phyloP scores from a whole-genome alignment of 208 protist genomes.

The Leishmania amazonensis region DNA sequence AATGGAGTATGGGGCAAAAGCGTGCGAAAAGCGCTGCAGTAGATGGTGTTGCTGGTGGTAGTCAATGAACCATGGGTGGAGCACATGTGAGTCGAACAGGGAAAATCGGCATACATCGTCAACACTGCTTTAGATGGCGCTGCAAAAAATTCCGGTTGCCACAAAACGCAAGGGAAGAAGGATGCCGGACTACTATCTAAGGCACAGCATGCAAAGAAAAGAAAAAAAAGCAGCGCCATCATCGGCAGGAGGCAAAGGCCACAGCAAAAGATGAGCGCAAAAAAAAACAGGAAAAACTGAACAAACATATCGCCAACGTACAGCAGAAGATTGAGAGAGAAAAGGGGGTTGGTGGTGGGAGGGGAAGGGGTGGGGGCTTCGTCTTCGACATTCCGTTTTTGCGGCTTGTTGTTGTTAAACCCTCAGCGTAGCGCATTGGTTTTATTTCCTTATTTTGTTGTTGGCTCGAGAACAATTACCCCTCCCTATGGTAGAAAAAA shows the following conservation, averaged over 20 bases:
- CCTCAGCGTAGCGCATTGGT: background rate
- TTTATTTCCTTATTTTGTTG: background rate
- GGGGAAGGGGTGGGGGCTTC: background rate
- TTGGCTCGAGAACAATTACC: background rate
- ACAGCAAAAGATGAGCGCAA: background rate
- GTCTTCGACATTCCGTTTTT: background rate
- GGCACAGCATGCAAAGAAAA: background rate
- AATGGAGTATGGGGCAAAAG: background rate
- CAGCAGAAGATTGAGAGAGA: background rate
- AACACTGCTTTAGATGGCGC: background rate
- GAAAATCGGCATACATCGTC: background rate
- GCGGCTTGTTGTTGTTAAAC: background rate
- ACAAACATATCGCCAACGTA: background rate
- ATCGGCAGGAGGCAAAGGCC: background rate
- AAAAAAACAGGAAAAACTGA: background rate
- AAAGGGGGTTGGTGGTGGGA: too few species aligned
- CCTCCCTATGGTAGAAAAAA: background rate
- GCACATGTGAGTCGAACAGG: background rate
- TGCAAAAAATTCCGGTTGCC: background rate
- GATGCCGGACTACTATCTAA: background rate
- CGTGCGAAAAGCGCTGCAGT: background rate
- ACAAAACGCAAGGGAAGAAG: background rate
- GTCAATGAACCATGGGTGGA: background rate
- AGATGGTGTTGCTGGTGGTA: background rate
- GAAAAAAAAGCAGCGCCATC: background rate